Conservation (phyloP, 2,329 filamentous ascomycete genomes). For the Drechslerella coelobrocha region DNA sequence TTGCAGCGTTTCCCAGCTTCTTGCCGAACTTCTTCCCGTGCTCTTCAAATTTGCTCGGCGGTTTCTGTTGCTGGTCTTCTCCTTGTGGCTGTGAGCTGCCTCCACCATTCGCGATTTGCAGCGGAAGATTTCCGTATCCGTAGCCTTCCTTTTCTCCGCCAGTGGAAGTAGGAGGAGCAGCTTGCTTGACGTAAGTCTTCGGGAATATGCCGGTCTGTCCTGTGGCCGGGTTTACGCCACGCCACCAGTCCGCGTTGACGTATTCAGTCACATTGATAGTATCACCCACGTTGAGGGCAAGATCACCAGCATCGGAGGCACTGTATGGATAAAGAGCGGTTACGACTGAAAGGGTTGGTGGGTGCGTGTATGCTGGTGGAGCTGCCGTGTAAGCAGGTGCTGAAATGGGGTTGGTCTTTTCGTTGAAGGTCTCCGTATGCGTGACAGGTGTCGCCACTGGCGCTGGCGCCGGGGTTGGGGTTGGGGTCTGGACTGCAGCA, state of each 20-base stretch:
- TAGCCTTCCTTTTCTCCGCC: slow-evolving; percentile 55
- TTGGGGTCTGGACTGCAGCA: slow-evolving; percentile 11
- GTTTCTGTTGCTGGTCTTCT: slow-evolving; percentile 59
- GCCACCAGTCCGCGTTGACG: slow-evolving; percentile 98
- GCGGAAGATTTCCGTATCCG: slow-evolving; percentile 53
- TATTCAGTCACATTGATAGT: slow-evolving; percentile 81
- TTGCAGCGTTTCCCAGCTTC: slow-evolving; percentile 83
- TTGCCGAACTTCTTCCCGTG: slow-evolving; percentile 95
- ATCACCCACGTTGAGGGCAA: slow-evolving; percentile 81
- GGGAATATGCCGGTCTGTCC: slow-evolving; percentile 92
- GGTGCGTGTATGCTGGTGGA: slow-evolving; percentile 65
- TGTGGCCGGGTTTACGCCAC: slow-evolving; percentile 83
- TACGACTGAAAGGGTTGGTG: slow-evolving; percentile 72
- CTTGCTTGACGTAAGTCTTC: slow-evolving; percentile 79
- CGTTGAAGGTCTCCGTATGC: slow-evolving; percentile 21
- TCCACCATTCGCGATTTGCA: slow-evolving; percentile 52
- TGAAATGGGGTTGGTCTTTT: slow-evolving; percentile 26
- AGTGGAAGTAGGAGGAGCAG: slow-evolving; percentile 68
- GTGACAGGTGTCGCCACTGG: slow-evolving; percentile 7
- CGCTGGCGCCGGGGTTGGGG: slow-evolving; percentile 4
- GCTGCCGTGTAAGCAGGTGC: slow-evolving; percentile 25
- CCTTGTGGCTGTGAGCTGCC: slow-evolving; percentile 67
- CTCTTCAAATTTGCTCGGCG: slow-evolving; percentile 71
- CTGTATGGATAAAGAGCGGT: slow-evolving; percentile 84
- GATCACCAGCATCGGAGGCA: slow-evolving; percentile 79